Conservation (phyloP, 2,329 filamentous ascomycete species). For the Nigrograna mackinnonii region DNA sequence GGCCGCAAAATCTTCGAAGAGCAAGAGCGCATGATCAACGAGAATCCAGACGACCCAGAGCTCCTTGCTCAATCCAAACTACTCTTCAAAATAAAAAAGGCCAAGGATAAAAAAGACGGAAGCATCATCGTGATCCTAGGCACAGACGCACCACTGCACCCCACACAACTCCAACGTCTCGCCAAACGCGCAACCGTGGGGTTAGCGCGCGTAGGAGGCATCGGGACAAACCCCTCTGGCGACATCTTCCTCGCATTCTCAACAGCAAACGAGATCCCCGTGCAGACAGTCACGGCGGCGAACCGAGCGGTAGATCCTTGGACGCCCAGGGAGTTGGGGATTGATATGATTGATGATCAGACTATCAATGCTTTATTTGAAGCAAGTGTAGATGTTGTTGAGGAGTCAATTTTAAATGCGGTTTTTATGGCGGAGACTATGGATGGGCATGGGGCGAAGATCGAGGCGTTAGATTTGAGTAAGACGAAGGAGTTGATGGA, state of each 20-base stretch:
- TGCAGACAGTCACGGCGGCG: constrained; percentile 41
- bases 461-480: constrained; percentile 37
- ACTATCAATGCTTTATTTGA: constrained; percentile 66
- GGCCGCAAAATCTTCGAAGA: constrained; percentile 60
- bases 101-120: constrained; percentile 60
- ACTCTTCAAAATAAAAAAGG: constrained; percentile 27
- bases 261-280: constrained; percentile 58
- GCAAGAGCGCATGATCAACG: constrained; percentile 39
- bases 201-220: constrained; percentile 62
- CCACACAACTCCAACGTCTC: constrained; percentile 60
- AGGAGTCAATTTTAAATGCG: constrained; percentile 69
- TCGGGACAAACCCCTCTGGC: constrained; percentile 64
- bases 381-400: constrained; percentile 64
- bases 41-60: constrained; percentile 27
- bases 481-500: constrained; percentile 40
- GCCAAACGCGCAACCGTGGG: constrained; percentile 66
- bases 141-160: constrained; percentile 64
- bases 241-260: constrained; percentile 72
- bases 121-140: constrained; percentile 66
- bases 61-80: constrained; percentile 29
- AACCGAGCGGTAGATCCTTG: constrained; percentile 30
- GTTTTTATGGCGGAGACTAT: constrained; percentile 65
- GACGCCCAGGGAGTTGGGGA: constrained; percentile 46
- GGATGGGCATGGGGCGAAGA: constrained; percentile 55
- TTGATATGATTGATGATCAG: constrained; percentile 59